Base-by-base conservation (phyloP, 2,329 filamentous ascomycete genomes). In the Fusarium sp. region DNA sequence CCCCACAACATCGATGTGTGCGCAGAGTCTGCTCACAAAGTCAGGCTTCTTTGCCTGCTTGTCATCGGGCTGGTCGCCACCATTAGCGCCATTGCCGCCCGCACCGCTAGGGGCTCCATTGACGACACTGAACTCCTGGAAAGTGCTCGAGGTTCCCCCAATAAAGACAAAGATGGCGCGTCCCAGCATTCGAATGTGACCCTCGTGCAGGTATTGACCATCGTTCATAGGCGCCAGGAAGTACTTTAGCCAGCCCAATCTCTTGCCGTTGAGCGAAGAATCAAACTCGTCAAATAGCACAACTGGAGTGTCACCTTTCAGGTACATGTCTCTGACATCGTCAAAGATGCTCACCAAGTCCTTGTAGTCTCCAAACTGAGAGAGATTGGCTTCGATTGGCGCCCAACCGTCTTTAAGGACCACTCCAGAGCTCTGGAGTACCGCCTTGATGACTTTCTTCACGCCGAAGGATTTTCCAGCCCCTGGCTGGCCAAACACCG, bases 1-100 rank as follows among this genome's bases (percentile, higher is more conserved):
- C 3, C 33, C 7, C 14, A 6, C 17, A n/a, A 56, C 53, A 24
- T 56, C 19, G 13, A 56, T 56, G 26, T 56, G 26, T 7, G 34
- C 53, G 7, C 53, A 33, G 22, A 56, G 17, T 24, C 53, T 47
- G 53, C 53, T 56, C 3, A 56, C 13, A 47, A 56, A 56, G 22
- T 56, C 53, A 14, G 39, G 39, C 14, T 42, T 42, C 39, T 42
- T 42, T 42, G 39, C 39, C 39, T 42, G 39, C 9, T 22, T 42
- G 21, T 42, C 39, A 19, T 19, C 19, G 19, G 19, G 19, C 19
- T 19, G 19, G 19, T 19, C 19, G 19, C 19, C 19, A 3, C 19
- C 19, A 19, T 19, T 19, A 19, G 19, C 19, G 19, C 19, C 19
- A 19, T 19, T 19, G 19, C 19, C 19, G 19, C 19, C 19, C 19